Conservation (phyloP, 768 basidiomycete genomes). For the Paxillus ammoniavirescens region DNA sequence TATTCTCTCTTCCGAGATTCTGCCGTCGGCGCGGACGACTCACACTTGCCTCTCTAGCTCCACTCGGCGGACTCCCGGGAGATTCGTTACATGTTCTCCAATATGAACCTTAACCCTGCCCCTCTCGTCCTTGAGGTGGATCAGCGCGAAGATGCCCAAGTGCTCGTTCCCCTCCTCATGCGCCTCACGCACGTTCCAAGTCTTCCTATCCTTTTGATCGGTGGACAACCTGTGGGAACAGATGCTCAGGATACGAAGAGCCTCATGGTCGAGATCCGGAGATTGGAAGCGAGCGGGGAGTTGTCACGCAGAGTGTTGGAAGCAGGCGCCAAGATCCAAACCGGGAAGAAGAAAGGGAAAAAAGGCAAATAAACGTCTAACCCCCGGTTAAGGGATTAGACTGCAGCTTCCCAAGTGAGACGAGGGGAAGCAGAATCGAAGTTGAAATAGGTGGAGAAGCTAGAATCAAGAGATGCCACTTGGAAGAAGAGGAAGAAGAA, state of each 20-base stretch:
- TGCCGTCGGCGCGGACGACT: slow-evolving; percentile 6
- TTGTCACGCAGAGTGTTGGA: slow-evolving; percentile 46
- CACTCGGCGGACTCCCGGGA: slow-evolving; percentile 68
- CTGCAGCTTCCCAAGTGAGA: too few species aligned
- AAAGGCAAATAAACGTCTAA: slow-evolving; percentile 21
- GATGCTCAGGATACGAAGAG: slow-evolving; percentile 9
- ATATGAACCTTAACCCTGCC: slow-evolving; percentile 56
- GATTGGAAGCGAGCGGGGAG: slow-evolving; percentile 47
- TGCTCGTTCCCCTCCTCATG: slow-evolving; percentile 58
- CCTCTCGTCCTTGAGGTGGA: slow-evolving; percentile 74
- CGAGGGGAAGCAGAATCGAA: too few species aligned
- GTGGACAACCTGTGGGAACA: slow-evolving; percentile 55
- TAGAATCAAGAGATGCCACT: too few species aligned
- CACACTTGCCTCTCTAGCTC: slow-evolving; percentile 35
- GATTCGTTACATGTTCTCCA: slow-evolving; percentile 55
- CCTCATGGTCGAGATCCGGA: slow-evolving; percentile 48
- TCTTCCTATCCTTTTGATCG: slow-evolving; percentile 68
- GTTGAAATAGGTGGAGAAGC: too few species aligned
- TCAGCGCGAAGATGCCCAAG: slow-evolving; percentile 64
- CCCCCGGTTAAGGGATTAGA: background rate
- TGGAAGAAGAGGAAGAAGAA: too few species aligned
- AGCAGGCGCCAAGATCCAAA: slow-evolving; percentile 59
- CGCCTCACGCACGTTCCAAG: slow-evolving; percentile 56
- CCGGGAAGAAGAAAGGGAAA: slow-evolving; percentile 52
- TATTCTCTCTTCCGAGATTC: slow-evolving; percentile 6